These are phyloP conservation scores for Coemansia sp. DNA, from an alignment of 192 early-diverging fungal species.

Conservation along the genomic window DNA sequence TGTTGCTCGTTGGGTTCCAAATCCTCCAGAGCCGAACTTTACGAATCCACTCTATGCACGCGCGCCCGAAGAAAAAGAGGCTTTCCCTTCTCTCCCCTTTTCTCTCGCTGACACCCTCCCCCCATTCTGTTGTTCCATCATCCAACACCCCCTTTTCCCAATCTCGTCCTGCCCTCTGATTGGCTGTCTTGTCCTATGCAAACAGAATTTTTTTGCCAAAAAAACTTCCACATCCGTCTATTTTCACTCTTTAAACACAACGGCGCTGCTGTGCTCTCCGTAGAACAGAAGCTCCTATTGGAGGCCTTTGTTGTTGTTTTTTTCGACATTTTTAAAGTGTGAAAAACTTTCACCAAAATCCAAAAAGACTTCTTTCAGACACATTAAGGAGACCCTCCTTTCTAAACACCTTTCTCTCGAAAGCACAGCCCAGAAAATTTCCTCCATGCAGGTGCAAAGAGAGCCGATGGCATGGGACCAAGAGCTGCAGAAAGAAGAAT, in stretches of 20 bases:
- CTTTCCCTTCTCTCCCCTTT: conserved; percentile 6
- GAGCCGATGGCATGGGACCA: background rate
- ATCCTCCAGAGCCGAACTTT: conserved; percentile 8
- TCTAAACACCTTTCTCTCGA: background rate
- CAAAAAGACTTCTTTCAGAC: too few relatives aligned
- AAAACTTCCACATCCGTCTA: background rate
- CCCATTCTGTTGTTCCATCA: conserved; percentile 2
- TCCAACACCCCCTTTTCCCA: background rate
- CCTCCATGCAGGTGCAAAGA: background rate
- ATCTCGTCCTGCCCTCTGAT: background rate
- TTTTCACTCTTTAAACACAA: background rate
- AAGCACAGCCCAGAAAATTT: background rate
- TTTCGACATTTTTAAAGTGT: background rate
- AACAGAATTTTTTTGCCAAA: background rate
- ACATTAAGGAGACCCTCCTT: background rate
- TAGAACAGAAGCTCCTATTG: background rate
- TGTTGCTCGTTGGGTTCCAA: background rate
- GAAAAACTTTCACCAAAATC: background rate
- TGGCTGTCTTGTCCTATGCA: background rate
- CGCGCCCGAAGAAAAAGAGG: conserved; percentile 4
- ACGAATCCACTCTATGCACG: background rate
- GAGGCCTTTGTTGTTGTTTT: background rate
- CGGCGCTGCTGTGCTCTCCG: background rate
- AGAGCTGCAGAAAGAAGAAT: background rate
- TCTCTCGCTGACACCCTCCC: background rate